phyloP scores from a whole-genome alignment of 176 grass and related monocot species.

The Oryza australiensis region DNA sequence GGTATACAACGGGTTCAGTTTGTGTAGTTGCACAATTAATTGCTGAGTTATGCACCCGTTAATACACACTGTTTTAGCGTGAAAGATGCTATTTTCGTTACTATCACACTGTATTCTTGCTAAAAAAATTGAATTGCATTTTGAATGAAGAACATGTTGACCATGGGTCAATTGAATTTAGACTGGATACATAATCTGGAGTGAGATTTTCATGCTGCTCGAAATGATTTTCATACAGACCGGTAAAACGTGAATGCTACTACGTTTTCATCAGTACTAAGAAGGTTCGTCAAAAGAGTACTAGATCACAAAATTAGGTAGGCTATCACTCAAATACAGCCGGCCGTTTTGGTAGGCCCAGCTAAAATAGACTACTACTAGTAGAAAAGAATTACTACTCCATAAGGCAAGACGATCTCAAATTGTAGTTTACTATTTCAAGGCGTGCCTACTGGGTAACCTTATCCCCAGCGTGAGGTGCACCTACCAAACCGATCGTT shows the following conservation, averaged over 20 bases:
- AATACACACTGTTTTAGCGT: neutral
- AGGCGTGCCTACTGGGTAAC: neutral
- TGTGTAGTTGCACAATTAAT: neutral
- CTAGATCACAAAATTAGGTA: neutral
- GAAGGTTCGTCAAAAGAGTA: neutral
- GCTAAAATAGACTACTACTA: neutral
- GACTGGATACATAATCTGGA: neutral
- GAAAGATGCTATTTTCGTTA: neutral
- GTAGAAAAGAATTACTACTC: neutral
- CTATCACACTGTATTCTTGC: neutral
- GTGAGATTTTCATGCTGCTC: neutral
- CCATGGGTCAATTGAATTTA: neutral
- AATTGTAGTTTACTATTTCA: neutral
- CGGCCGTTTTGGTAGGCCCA: neutral
- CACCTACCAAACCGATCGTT: neutral
- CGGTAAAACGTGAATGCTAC: neutral
- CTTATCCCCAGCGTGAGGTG: neutral
- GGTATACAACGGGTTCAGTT: neutral
- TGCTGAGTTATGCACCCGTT: neutral
- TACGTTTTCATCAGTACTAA: neutral
- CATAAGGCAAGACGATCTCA: neutral
- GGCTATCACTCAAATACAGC: neutral
- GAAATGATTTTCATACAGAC: neutral
- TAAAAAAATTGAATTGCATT: neutral
- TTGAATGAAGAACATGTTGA: neutral